Evolutionary conservation across 192 early-diverging fungal genomes (phyloP).

Genomic region (Chytriomyces sp.): DNA sequence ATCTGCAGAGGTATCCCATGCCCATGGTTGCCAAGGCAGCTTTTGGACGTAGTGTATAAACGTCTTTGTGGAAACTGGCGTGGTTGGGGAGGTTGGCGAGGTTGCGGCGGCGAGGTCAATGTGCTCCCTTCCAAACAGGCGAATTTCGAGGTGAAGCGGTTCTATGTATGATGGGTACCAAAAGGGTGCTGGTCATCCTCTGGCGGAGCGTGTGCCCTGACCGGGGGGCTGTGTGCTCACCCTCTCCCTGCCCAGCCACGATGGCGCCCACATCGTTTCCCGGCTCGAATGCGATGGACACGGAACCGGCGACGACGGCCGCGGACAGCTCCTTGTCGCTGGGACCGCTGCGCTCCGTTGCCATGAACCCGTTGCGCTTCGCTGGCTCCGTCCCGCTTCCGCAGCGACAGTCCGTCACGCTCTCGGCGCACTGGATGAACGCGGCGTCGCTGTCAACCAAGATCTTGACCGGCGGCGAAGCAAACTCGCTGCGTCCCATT

Average conservation of each 20-base stretch:
- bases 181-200: no score
- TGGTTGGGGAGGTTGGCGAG: not conserved
- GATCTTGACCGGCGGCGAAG: not conserved
- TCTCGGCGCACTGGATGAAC: slow-evolving; percentile 1
- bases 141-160: no score
- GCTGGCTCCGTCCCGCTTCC: not conserved
- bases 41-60: no score
- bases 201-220: no score
- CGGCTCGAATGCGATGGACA: slow-evolving; percentile 11
- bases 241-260: no score
- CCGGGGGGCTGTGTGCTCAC: no score
- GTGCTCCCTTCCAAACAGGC: no score
- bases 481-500: slow-evolving; percentile 4
- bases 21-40: slow-evolving; percentile 7
- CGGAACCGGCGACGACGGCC: not conserved
- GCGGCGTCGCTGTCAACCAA: not conserved
- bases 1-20: no score
- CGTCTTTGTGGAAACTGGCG: no score
- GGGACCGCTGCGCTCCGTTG: not conserved
- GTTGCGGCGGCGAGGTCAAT: not conserved
- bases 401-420: not conserved
- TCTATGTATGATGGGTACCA: no score
- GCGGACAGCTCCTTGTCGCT: not conserved
- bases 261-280: no score
- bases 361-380: not conserved